Base-by-base conservation (phyloP, 1,284 basidiomycete genomes). In the Coniferiporia weirii region DNA sequence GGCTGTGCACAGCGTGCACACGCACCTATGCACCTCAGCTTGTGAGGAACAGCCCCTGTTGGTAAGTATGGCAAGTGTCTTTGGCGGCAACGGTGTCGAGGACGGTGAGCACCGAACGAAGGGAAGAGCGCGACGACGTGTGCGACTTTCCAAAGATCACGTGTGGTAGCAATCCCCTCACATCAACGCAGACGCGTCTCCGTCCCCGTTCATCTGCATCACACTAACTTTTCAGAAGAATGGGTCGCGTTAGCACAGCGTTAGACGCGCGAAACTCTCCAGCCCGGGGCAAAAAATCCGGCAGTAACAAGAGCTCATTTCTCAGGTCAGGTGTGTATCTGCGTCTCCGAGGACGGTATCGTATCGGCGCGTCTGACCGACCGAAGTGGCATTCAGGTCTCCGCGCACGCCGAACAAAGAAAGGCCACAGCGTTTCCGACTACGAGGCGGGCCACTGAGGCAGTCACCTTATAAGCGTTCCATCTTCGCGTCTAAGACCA, bases 381-480 rank as follows among this genome's bases (percentile, higher is more conserved):
- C 5, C 38, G 15, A 9, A 32, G 17, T 34, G 56, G 60, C 48
- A 35, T 61, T 61, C 50, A 61, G 40, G 49, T 40, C 50, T 15
- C 50, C 50, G 7, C 49, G 36, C 22, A 52, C 54, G 27, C 49
- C 60, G 5, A 45, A 54, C 34, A 49, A 47, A 5, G 54, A 48
- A 2, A 54, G 43, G 32, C 51, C 56, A 12, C 27, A 48, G 22
- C 49, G 43, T 9, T 61, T 51, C 17, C 60, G 56, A 17, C 50
- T 58, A 38, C 54, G 49, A 38, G 53, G 53, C 46, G 54, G 44
- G 27, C 55, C 60, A 15, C 48, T 57, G 34, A 56, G 60, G 44
- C 22, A 57, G 6, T 61, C 60, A 12, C 55, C 56, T 7, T 61
- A 61, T 38, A 61, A 58, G n/a, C 60, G 56, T 19, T 56, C 56